phyloP scores from a whole-genome alignment of 2,329 filamentous ascomycete species.

The Hymenoscyphus repandus region DNA sequence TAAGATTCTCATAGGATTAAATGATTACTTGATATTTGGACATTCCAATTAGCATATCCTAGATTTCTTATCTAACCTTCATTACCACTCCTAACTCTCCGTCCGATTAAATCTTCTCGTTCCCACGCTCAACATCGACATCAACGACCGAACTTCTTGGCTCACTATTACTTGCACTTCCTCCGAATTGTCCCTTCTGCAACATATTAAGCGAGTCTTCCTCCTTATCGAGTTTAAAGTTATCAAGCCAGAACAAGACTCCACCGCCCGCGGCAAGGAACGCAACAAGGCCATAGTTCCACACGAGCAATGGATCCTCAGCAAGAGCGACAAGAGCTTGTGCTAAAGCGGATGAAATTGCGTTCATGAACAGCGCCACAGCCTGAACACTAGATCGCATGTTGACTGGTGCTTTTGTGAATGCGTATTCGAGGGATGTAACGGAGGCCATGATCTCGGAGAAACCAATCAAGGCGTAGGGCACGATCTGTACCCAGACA shows the following conservation, averaged over 20 bases:
- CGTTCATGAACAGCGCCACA: slow-evolving; percentile 52
- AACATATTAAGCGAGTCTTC: slow-evolving; percentile 21
- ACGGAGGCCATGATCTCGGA: slow-evolving; percentile 61
- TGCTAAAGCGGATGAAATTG: slow-evolving; percentile 46
- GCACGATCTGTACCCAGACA: slow-evolving; percentile 48
- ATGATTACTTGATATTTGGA: no score
- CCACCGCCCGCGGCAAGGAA: slow-evolving; percentile 15
- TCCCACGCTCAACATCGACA: not conserved
- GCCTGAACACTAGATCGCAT: slow-evolving; percentile 61
- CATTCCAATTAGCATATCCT: no score
- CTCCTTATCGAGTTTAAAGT: slow-evolving; percentile 16
- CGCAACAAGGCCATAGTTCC: slow-evolving; percentile 29
- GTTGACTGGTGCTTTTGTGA: slow-evolving; percentile 64
- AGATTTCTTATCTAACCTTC: no score
- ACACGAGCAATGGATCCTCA: slow-evolving; percentile 38
- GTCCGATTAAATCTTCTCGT: not conserved
- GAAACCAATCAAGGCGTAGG: slow-evolving; percentile 49
- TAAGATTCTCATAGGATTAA: no score
- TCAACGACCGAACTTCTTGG: not conserved
- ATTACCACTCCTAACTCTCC: no score
- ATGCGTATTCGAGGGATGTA: slow-evolving; percentile 67
- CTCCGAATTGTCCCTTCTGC: slow-evolving; percentile 3
- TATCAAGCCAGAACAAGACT: slow-evolving; percentile 16
- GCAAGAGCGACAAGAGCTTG: slow-evolving; percentile 39
- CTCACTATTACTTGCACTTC: not conserved